Evolutionary conservation across 371 early-diverging fungal genomes (phyloP), one percentile per base, ranked within the genome.

Genomic region (Haplosporangium sp.): DNA sequence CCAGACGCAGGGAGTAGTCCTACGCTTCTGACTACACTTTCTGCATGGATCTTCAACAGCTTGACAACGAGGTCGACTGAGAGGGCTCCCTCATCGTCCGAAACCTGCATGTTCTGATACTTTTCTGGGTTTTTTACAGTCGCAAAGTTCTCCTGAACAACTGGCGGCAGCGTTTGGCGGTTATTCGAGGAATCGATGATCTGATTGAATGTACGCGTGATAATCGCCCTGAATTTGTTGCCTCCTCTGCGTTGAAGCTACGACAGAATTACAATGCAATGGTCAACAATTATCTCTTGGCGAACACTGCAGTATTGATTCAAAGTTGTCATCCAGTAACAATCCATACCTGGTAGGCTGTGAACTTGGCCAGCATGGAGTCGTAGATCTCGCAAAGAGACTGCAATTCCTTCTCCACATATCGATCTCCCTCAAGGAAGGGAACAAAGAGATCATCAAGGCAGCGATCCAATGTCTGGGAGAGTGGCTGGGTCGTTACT

Each of bases 371-470:
- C 45, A 79, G 43, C 73, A 87, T 85, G 0, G 83, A 80, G 6
- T 86, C 86, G 69, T 95, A 91, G 1, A 89, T 82, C 68, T 90
- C 87, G 45, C 82, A 75, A 57, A 92, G 74, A 23, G 89, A 90
- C n/a, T 83, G 80, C 36, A 86, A 70, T 80, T 98, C 98, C 13
- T 87, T 86, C 5, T 87, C 86, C 51, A 96, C 80, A 74, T 97
- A 98, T 47, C 94, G 92, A 52, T 92, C 90, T 8, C 92, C 93
- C 50, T 95, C 95, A n/a, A 92, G 91, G 77, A 95, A 96, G 37
- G 97, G 95, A 9, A 96, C 94, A 84, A 96, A 98, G 53, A 98
- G 86, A 74, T 98, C 98, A 59, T 94, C 95, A 84, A 95, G 90
- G 69, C 94, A 96, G 45, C 97, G 91, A 64, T 96, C 94, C 53